These are phyloP conservation scores for Picea sitchensis DNA, from an alignment of 75 land plant species.

Conservation along the genomic window DNA sequence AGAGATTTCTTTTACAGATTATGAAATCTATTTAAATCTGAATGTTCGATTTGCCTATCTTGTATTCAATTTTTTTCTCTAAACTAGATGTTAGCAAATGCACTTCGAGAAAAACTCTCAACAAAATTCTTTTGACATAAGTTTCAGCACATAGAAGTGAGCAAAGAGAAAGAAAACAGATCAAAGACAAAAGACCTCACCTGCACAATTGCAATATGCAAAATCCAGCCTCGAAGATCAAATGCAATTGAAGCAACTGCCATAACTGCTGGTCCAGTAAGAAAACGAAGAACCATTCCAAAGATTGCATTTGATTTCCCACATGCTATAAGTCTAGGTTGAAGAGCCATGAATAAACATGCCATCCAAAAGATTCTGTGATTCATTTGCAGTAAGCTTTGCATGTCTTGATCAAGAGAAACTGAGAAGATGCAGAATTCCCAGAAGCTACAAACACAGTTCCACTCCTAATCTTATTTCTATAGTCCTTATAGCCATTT, in stretches of 20 bases:
- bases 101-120: no score
- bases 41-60: background rate
- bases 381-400: background rate
- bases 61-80: background rate
- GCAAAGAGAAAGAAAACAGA: background rate
- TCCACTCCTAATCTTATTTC: background rate
- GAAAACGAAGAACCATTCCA: conserved; percentile 73
- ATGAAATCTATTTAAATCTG: background rate
- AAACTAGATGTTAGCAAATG: no score
- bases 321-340: conserved; percentile 69
- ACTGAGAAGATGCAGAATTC: background rate
- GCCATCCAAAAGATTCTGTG: conserved; percentile 3
- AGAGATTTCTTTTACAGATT: no score
- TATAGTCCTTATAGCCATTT: background rate
- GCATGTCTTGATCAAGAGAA: background rate
- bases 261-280: conserved; percentile 79
- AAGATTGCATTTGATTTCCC: conserved; percentile 49
- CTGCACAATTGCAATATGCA: conserved; percentile 84
- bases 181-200: conserved; percentile 22
- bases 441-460: background rate
- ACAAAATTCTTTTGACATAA: background rate
- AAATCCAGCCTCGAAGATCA: conserved; percentile 59
- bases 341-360: conserved; percentile 91
- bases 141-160: no score
- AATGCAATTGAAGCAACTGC: conserved; percentile 67